These are phyloP conservation scores for Podaxis sp. DNA, from an alignment of 768 basidiomycete genomes.

Conservation along the genomic window DNA sequence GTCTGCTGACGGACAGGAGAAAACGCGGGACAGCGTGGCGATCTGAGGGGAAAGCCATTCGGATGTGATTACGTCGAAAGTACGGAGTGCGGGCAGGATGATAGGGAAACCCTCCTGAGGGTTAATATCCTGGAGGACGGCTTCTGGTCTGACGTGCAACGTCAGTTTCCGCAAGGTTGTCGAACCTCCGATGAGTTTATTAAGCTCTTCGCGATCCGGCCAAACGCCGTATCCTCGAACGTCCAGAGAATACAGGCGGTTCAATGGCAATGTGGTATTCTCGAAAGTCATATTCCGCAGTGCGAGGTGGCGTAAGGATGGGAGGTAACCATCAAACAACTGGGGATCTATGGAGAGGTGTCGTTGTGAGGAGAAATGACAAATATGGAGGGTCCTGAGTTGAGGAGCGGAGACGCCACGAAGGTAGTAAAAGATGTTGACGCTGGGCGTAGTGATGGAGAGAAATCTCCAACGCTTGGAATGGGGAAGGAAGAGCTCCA, in stretches of 20 bases:
- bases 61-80: constrained; percentile 26
- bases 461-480: constrained; percentile 27
- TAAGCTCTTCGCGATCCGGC: constrained; percentile 23
- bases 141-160: constrained; percentile 27
- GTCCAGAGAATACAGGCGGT: constrained; percentile 24
- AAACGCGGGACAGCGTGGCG: constrained; percentile 21
- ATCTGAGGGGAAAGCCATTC: constrained; percentile 29
- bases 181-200: constrained; percentile 24
- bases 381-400: constrained; percentile 24
- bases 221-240: constrained; percentile 30
- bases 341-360: constrained; percentile 19
- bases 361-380: constrained; percentile 22
- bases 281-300: constrained; percentile 28
- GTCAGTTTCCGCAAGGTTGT: constrained; percentile 20
- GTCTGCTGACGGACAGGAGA: constrained; percentile 26
- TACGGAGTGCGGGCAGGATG: constrained; percentile 25
- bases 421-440: constrained; percentile 24
- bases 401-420: constrained; percentile 19
- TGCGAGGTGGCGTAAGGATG: constrained; percentile 23
- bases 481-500: constrained; percentile 26
- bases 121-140: constrained; percentile 21
- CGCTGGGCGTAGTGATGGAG: constrained; percentile 23
- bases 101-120: constrained; percentile 17
- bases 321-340: constrained; percentile 20
- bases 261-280: constrained; percentile 20